phyloP scores from a whole-genome alignment of 371 early-diverging fungal species.

The Catenaria anguillulae region DNA sequence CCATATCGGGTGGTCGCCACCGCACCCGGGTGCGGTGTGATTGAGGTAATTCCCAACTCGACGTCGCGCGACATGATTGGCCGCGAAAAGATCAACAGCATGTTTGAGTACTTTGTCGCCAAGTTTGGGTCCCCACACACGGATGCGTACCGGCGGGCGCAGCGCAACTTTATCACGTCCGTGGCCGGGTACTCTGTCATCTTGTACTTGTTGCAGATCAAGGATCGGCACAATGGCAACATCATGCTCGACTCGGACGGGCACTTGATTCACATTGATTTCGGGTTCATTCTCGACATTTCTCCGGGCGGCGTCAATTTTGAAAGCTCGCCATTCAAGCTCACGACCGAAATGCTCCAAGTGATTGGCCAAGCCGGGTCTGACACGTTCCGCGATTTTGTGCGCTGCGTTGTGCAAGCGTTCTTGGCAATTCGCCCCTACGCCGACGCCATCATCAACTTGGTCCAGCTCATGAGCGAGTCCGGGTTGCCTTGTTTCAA shows the following conservation, averaged over 20 bases:
- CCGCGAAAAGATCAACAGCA: constrained; percentile 91
- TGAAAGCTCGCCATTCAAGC: constrained; percentile 96
- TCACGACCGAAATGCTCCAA: constrained; percentile 95
- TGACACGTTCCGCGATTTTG: constrained; percentile 72
- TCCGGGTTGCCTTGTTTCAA: constrained; percentile 97
- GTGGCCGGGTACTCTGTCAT: constrained; percentile 96
- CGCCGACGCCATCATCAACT: constrained; percentile 79
- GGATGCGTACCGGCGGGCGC: constrained; percentile 79
- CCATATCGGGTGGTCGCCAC: constrained; percentile 98
- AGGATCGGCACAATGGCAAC: constrained; percentile 99
- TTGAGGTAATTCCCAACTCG: constrained; percentile 97
- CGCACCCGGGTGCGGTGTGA: constrained; percentile 94
- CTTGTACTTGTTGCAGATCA: constrained; percentile 89
- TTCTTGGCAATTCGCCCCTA: constrained; percentile 79
- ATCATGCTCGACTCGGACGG: constrained; percentile 98
- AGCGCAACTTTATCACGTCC: constrained; percentile 88
- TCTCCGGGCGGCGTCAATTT: constrained; percentile 97
- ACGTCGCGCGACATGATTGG: constrained; percentile 97
- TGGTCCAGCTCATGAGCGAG: constrained; percentile 84
- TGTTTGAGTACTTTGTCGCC: constrained; percentile 89
- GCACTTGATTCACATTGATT: constrained; percentile 98
- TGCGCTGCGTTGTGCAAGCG: constrained; percentile 79
- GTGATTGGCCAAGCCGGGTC: constrained; percentile 87
- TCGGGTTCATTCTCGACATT: constrained; percentile 98
- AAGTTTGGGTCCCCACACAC: constrained; percentile 89